Conservation (phyloP, 2,329 filamentous ascomycete species). For the Trichophyton simii region DNA sequence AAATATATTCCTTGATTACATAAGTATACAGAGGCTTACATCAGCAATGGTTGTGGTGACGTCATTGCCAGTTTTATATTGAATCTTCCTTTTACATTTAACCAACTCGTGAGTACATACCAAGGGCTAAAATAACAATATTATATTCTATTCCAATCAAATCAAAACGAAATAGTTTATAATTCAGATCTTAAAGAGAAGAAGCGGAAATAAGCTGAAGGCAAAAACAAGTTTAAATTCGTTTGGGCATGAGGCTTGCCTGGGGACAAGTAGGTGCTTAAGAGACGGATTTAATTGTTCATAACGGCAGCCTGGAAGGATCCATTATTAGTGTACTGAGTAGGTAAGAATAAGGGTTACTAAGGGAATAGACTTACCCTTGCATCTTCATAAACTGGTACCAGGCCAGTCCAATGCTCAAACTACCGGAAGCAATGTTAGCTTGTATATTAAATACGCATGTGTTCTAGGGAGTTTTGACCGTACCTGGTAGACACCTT, state of each 20-base stretch:
- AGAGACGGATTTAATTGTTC: not conserved
- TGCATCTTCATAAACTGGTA: conserved; percentile 1
- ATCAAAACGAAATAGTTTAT: not conserved
- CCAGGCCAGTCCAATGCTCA: conserved; percentile 1
- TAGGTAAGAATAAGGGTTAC: not conserved
- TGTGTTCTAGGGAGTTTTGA: not conserved
- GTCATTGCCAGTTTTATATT: not conserved
- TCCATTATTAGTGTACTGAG: not conserved
- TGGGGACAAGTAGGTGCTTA: not conserved
- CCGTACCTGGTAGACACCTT: conserved; percentile 69
- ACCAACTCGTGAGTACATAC: not conserved
- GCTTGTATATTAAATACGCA: not conserved
- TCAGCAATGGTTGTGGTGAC: not conserved
- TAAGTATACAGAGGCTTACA: not conserved
- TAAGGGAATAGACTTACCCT: not conserved
- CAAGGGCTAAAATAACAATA: not conserved
- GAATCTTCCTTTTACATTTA: too few relatives aligned
- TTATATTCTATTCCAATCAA: not conserved
- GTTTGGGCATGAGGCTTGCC: not conserved
- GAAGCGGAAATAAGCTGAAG: not conserved
- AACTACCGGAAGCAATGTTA: not conserved
- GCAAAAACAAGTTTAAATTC: not conserved
- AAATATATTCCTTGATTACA: not conserved
- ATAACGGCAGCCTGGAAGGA: conserved; percentile 1
- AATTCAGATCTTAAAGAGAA: not conserved